phyloP scores from a whole-genome alignment of 768 basidiomycete genomes.

The Phanerodontia chrysosporium region DNA sequence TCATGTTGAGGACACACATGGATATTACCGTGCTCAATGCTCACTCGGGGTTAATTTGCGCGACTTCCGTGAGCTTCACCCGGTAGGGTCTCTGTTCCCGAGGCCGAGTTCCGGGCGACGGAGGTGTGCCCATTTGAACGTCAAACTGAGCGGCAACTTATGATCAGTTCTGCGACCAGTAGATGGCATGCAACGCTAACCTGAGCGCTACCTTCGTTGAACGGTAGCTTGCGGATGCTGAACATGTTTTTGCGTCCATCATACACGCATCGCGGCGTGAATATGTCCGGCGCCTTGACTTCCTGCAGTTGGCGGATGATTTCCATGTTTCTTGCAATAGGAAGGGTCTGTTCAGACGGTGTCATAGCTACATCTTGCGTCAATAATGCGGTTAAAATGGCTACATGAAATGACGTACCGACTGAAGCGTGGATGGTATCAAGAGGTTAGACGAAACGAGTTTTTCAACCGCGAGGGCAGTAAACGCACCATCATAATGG shows the following conservation, averaged over 20 bases:
- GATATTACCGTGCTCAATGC: no score
- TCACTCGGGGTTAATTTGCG: conserved; percentile 83
- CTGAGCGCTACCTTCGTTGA: conserved; percentile 51
- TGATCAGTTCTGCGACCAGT: background rate
- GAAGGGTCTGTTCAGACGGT: conserved; percentile 65
- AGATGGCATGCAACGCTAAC: conserved; percentile 28
- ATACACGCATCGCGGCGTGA: conserved; percentile 70
- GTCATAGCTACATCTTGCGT: conserved; percentile 63
- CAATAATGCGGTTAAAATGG: no score
- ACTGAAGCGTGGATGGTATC: no score
- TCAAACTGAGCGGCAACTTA: conserved; percentile 44
- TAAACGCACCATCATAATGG: conserved; percentile 76
- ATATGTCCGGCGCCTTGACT: conserved; percentile 53
- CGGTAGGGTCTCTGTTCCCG: conserved; percentile 54
- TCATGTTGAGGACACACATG: no score
- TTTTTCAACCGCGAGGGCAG: background rate
- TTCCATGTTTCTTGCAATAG: conserved; percentile 65
- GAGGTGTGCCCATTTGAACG: conserved; percentile 45
- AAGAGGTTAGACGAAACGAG: no score
- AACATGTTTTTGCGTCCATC: conserved; percentile 81
- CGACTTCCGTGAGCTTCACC: conserved; percentile 59
- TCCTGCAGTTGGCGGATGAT: conserved; percentile 62
- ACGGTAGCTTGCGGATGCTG: conserved; percentile 53
- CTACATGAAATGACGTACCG: background rate
- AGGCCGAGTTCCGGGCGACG: conserved; percentile 20